These are phyloP conservation scores for Borovskyia barvae DNA, from an alignment of 208 protist genomes.

Conservation along the genomic window DNA sequence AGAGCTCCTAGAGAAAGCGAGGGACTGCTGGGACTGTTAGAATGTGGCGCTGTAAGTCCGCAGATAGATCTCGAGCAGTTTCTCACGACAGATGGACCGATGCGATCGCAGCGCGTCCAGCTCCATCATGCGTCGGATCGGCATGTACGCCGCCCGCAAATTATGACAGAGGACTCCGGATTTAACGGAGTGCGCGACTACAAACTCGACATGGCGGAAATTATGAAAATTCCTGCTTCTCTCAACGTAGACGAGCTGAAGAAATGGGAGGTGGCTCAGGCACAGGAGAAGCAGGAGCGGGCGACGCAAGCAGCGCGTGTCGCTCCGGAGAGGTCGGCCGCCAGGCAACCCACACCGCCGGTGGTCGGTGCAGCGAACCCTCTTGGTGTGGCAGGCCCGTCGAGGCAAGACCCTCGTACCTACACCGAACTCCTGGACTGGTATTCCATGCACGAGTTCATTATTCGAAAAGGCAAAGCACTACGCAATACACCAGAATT, in stretches of 20 bases:
- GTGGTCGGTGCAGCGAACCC: background rate
- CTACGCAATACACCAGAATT: constrained; percentile 91
- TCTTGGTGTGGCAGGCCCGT: background rate
- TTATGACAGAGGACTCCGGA: constrained; percentile 71
- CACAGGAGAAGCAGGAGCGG: constrained; percentile 11
- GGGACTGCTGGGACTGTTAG: constrained; percentile 45
- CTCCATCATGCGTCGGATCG: constrained; percentile 23
- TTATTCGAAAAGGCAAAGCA: constrained; percentile 87
- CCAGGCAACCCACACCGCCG: background rate
- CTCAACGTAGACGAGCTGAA: constrained; percentile 74
- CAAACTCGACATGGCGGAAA: constrained; percentile 70
- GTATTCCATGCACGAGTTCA: constrained; percentile 95
- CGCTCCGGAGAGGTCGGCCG: background rate
- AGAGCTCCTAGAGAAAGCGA: background rate
- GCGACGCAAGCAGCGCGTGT: background rate
- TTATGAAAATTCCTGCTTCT: constrained; percentile 69
- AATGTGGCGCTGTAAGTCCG: constrained; percentile 36
- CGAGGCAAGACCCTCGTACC: constrained; percentile 74
- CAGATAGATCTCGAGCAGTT: constrained; percentile 60
- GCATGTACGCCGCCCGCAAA: constrained; percentile 8
- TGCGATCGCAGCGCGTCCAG: constrained; percentile 39
- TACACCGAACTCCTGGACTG: constrained; percentile 92
- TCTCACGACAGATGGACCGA: constrained; percentile 57
- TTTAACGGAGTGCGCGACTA: constrained; percentile 57
- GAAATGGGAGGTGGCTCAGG: constrained; percentile 66